Conservation (phyloP, 768 basidiomycete species). For the Boletus barrowsii region DNA sequence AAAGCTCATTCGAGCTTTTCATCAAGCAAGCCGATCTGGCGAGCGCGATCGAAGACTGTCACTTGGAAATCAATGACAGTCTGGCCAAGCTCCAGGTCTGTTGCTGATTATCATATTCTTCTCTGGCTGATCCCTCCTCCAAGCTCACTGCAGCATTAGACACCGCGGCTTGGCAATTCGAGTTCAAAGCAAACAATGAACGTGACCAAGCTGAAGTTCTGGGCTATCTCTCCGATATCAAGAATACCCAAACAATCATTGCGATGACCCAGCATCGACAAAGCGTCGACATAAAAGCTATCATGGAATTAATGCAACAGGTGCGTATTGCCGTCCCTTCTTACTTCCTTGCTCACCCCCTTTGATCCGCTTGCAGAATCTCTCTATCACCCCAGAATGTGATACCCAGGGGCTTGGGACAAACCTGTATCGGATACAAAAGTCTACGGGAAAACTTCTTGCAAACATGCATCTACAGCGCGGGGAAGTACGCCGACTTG, state of each 20-base stretch:
- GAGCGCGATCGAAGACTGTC: conserved; percentile 44
- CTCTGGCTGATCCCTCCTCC: conserved; percentile 3
- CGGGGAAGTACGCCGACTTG: conserved; percentile 51
- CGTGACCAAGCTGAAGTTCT: conserved; percentile 45
- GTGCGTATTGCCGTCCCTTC: conserved; percentile 23
- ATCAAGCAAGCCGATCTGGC: conserved; percentile 44
- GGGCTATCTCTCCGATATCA: conserved; percentile 42
- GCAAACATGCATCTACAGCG: conserved; percentile 49
- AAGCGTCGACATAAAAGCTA: conserved; percentile 33
- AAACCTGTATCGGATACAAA: conserved; percentile 51
- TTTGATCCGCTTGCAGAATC: conserved; percentile 22
- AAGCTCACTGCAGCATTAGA: conserved; percentile 47
- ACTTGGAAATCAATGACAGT: conserved; percentile 44
- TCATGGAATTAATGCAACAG: conserved; percentile 52
- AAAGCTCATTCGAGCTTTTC: conserved; percentile 41
- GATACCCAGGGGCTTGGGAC: conserved; percentile 43
- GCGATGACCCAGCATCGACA: conserved; percentile 33
- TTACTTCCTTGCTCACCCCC: conserved; percentile 5
- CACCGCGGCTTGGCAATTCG: conserved; percentile 47
- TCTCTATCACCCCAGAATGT: conserved; percentile 10
- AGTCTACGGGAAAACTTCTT: conserved; percentile 43
- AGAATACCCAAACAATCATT: conserved; percentile 38
- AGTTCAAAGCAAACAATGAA: conserved; percentile 37
- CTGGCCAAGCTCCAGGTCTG: conserved; percentile 46
- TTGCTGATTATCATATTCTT: not conserved